Evolutionary conservation across 176 grass and related monocot genomes (phyloP), one percentile per base, ranked within the genome.

Genomic region (Eragrostis nindensis): DNA sequence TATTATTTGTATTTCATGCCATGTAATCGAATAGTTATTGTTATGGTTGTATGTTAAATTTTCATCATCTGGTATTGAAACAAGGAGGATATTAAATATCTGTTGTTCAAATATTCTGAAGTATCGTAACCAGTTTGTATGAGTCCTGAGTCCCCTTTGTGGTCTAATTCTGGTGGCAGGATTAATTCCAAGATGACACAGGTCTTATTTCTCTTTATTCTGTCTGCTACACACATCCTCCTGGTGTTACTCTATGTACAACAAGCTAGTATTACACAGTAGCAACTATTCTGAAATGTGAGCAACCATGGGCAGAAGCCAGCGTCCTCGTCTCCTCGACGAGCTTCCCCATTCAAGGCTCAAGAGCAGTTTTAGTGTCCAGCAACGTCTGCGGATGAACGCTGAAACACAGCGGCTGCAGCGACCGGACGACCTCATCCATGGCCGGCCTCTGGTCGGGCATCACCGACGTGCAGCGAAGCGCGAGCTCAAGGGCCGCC

Each of bases 381-480:
- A 6, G 15, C 24, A 6, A 14, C 19, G 38, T 52, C 15, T 14
- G 38, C 10, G 22, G 43, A 24, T 73, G 48, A 66, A 39, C 59
- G 6, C 26, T 18, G 14, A 30, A 73, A 46, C 78, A 56, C 11
- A 89, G 70, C 0, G 48, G 66, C 62, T 91, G 83, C 71, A 93
- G 70, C 9, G 70, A 81, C 36, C 73, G 73, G 45, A 85, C 72
- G 18, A 91, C 83, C 48, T 93, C 88, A 66, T 82, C 52, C 83
- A 97, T 91, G 66, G 68, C 71, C 11, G 90, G 94, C 62, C 94
- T 77, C 77, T 87, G 87, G 63, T 93, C 83, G 13, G 88, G 90
- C 88, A 89, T 84, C 54, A 97, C 86, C 0, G 90, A 86, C 7
- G 94, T 93, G 87, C 94, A 93, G 46, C 71, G 79, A 54, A 89